Percentiles rank a stretch among this genome's conserved stretches.
These are phyloP conservation scores for Drechslerella coelobrocha DNA, from an alignment of 2,329 filamentous ascomycete species.

Conservation along the genomic window DNA sequence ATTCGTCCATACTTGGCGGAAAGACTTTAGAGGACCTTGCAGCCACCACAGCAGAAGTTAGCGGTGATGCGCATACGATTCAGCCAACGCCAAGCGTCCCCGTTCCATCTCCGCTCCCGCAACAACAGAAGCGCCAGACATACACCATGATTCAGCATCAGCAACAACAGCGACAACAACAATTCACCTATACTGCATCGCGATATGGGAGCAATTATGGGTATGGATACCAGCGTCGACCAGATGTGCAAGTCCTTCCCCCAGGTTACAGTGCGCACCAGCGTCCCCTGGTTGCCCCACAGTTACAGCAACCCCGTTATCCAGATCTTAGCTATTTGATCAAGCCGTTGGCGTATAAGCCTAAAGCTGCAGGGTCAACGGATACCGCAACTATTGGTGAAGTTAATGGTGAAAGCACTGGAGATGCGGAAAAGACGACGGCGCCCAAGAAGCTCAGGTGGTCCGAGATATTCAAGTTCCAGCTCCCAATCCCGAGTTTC, in stretches of 20 bases:
- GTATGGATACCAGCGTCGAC: conserved; percentile 30
- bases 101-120: conserved; percentile 8
- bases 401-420: background rate
- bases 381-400: background rate
- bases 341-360: conserved; percentile 36
- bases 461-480: background rate
- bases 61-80: conserved; percentile 16
- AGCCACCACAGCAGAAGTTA: background rate
- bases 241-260: conserved; percentile 32
- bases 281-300: conserved; percentile 8
- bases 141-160: conserved; percentile 12
- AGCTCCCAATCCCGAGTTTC: background rate
- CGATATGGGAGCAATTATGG: conserved; percentile 23
- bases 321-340: conserved; percentile 32
- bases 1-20: conserved; percentile 13
- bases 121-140: background rate
- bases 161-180: conserved; percentile 8
- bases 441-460: background rate
- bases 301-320: conserved; percentile 9
- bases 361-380: background rate
- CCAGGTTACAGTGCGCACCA: conserved; percentile 40
- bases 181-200: conserved; percentile 28
- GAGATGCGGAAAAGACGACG: too few species aligned
- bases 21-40: conserved; percentile 8
- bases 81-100: conserved; percentile 15